phyloP scores from a whole-genome alignment of 192 early-diverging fungal species.

The Coemansia sp. region DNA sequence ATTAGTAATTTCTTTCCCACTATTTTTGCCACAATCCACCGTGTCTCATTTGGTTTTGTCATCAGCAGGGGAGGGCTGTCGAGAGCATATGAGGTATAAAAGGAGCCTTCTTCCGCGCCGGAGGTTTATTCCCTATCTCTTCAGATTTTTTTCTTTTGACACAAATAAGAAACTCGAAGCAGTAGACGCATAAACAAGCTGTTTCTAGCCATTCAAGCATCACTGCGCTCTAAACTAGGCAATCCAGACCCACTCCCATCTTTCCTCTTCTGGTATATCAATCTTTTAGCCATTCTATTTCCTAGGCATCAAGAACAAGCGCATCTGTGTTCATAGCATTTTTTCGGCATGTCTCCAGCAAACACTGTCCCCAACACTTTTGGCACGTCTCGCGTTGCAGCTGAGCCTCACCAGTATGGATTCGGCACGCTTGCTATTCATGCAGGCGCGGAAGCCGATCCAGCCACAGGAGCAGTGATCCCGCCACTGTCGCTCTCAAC shows the following conservation, averaged over 20 bases:
- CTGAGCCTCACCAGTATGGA: constrained; percentile 36
- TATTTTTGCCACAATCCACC: constrained; percentile 3
- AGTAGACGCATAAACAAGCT: background rate
- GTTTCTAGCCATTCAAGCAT: constrained; percentile 1
- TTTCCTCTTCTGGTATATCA: background rate
- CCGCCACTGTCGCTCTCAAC: constrained; percentile 93
- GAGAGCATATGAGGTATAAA: background rate
- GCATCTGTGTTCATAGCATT: too few relatives aligned
- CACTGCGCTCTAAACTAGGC: background rate
- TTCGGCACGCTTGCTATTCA: constrained; percentile 96
- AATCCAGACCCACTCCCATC: background rate
- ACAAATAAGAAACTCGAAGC: constrained; percentile 1
- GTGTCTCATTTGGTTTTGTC: constrained; percentile 7
- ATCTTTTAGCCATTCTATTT: background rate
- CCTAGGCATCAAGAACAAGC: background rate
- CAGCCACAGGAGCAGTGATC: constrained; percentile 94
- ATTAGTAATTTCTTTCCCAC: constrained; percentile 3
- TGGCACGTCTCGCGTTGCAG: constrained; percentile 11
- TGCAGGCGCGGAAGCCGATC: constrained; percentile 86
- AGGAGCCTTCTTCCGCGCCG: background rate
- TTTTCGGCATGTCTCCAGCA: constrained; percentile 32
- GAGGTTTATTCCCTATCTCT: background rate
- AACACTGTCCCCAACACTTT: constrained; percentile 16
- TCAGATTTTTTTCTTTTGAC: constrained; percentile 3
- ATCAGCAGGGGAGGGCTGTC: background rate